Base-by-base conservation (phyloP, 306 rosid species). In the Amphicarpaea edgeworthii region DNA sequence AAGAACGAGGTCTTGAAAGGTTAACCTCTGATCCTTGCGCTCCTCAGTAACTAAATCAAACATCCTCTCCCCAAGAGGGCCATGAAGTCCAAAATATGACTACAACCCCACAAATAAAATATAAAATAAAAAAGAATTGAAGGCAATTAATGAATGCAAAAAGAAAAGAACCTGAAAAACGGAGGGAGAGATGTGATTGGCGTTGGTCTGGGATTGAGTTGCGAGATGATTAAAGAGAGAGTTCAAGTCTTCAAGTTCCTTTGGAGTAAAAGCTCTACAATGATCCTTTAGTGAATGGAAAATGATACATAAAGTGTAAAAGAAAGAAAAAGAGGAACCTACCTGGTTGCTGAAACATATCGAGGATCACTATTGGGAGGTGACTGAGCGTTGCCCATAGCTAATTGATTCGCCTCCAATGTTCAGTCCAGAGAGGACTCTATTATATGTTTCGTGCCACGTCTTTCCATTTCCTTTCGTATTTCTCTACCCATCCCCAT, bases 1-100 rank as follows among this genome's bases (percentile, higher is more conserved):
- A 58, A 92, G 32, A 45, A 95, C 93, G 12, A 95, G 92, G 84
- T 92, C 98, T 80, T 92, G 92, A 74, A 88, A 90, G 30, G 90
- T 86, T 78, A 95, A 86, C n/a, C 70, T 82, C 30, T 85, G 85
- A 82, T 94, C 97, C 86, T 86, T 85, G 32, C 98, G 92, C 63
- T 90, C 77, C 67, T 85, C 95, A 19, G 96, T 79, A 81, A 86
- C 89, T 41, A 95, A 83, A 85, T 87, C 89, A 68, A 90, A 90
- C 86, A 86, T 49, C 65, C 97, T 83, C 62, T 86, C 96, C 49
- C 97, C 97, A 40, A 95, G 77, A 66, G 86, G 91, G 50, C 93
- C 93, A 49, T 49, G 71, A 16, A 91, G 84, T 83, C 80, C 87
- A 73, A 90, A 91, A 87, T 79, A 77, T 3, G 75, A 61, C 98